Conservation (phyloP, 169 alveolate species). For the Prorocentrum cordatum region DNA sequence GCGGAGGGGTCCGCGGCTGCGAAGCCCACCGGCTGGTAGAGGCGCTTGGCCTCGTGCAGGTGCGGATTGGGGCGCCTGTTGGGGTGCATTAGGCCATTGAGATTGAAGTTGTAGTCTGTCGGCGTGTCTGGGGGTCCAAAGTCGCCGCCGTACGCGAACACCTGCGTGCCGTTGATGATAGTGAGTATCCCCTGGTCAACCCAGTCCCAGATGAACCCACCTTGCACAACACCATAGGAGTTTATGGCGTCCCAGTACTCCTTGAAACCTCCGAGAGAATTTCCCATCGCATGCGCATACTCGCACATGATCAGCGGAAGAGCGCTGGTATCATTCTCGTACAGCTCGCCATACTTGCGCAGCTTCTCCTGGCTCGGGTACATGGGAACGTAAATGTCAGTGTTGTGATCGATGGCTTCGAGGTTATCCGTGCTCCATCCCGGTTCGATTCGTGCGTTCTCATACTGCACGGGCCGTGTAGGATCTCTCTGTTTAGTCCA, state of each 20-base stretch:
- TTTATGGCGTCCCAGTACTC: constrained; percentile 53
- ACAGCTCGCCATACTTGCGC: constrained; percentile 7
- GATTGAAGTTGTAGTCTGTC: constrained; percentile 36
- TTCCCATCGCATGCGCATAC: constrained; percentile 69
- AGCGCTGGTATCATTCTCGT: not conserved
- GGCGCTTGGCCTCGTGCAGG: constrained; percentile 32
- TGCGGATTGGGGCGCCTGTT: constrained; percentile 39
- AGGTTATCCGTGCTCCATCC: constrained; percentile 27
- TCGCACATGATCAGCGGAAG: constrained; percentile 66
- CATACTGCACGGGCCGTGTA: constrained; percentile 65
- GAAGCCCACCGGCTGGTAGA: constrained; percentile 36
- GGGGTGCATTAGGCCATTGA: constrained; percentile 67
- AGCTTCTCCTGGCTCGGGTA: constrained; percentile 50
- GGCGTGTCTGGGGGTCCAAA: constrained; percentile 17
- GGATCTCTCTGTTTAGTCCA: constrained; percentile 29
- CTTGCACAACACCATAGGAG: constrained; percentile 26
- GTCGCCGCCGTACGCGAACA: constrained; percentile 69
- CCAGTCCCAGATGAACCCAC: constrained; percentile 71
- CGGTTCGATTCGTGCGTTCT: constrained; percentile 31
- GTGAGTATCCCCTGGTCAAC: constrained; percentile 61
- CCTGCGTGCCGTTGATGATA: not conserved
- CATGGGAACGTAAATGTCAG: constrained; percentile 69
- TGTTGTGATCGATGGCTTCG: constrained; percentile 16
- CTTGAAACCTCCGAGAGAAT: constrained; percentile 37
- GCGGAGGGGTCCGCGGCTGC: no score